Base-by-base conservation (phyloP, 306 rosid genomes). In the Medicago ruthenica region DNA sequence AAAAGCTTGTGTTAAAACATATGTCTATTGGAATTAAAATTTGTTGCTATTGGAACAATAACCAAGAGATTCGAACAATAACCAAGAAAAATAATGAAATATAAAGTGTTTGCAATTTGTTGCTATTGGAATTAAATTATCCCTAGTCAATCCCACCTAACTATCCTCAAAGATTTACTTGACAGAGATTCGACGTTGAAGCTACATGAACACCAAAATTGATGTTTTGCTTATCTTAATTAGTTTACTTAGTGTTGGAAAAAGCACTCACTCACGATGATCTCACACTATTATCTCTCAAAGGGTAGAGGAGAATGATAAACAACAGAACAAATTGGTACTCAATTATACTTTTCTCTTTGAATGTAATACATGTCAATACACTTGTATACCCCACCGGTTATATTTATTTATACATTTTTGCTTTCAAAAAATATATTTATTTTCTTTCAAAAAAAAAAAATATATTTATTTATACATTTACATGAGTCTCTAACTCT, bases 201-300 rank as follows among this genome's bases (percentile, higher is more conserved):
- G 42, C 61, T 17, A 54, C 61, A 14, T 61, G 42, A 18, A 61
- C 67, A 31, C 12, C 42, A 61, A 61, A 60, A 31, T 7, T 61
- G 37, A 61, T 61, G 15, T 31, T 61, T 61, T 31, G 40, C 0
- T 7, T 61, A 31, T 59, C 17, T 59, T 59, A 27, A 22, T 3
- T 24, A 24, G 11, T 22, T 24, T 21, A 11, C n/a, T 60, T 7
- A n/a, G 42, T 31, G 42, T 61, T 31, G 41, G 67, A 34, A 61
- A 59, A 61, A 61, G 67, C 20, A 61, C 67, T 31, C 67, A 27
- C 67, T 27, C 18, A 60, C 67, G 8, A 15, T 15, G 67, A 61
- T 61, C 20, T 27, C 42, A 24, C 9, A 0, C 37, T 34, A 9
- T 15, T 27, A 13, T 57, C 63, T 21, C 8, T 57, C 24, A 9